Evolutionary conservation across 2,329 filamentous ascomycete genomes (phyloP), one percentile per base, ranked within the genome.

Genomic region (Verticillium tricorpus): DNA sequence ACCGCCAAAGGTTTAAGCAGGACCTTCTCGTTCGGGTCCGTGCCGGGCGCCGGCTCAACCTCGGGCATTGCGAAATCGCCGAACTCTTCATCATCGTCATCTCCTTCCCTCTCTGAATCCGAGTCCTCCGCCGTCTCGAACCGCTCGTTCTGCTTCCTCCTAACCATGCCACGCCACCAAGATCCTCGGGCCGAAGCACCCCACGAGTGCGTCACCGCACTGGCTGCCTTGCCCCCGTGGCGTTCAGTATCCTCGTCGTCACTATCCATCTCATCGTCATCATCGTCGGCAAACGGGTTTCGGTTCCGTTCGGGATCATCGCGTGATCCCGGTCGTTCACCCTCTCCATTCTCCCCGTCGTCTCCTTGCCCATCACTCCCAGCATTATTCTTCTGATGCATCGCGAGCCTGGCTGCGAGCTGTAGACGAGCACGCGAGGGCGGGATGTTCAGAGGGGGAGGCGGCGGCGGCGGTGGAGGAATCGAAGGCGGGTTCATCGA

Each of bases 361-460:
- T 56, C 28, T 80, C 79, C 8, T 73, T 76, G 67, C 1, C 76
- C 76, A 1, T 80, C 69, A 1, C 76, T 77, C 6, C 81, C 76
- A 25, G 79, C 77, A 56, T 76, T 80, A 66, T 86, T 85, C 73
- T 91, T 89, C 67, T 88, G 86, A 67, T 92, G 90, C 76, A 90
- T 85, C 2, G 91, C 86, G 70, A 98, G 82, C 14, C 93, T 87
- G 14, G 91, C 91, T n/a, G 93, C 93, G n/a, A 98, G 85, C 74
- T 96, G 92, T 61, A 92, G 83, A 58, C 94, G 87, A 8, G 94
- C 94, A 59, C 94, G 87, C 8, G 92, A 96, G 2, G 94, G 93
- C 1, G 91, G 89, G 39, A 94, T 88, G 73, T 94, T 95, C 70
- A 97, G 81, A 14, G 93, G 92, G 35, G 91, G 89, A n/a, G 89